Base-by-base conservation (phyloP, 192 early-diverging fungal species). In the Podochytrium sp. region DNA sequence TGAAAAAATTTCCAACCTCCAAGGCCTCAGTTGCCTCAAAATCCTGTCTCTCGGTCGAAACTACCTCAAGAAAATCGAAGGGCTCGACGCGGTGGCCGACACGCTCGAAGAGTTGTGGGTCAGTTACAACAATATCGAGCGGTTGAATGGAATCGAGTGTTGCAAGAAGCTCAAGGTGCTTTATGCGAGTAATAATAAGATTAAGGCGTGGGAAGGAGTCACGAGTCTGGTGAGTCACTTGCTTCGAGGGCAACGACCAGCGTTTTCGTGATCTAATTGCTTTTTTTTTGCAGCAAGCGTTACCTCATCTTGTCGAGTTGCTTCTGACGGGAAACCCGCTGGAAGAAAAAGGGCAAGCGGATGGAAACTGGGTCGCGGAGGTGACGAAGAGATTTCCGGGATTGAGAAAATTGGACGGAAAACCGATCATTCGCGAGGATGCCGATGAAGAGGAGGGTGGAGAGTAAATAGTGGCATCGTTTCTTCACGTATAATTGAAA, bases 161-260 rank as follows among this genome's bases (percentile, higher is more conserved):
- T 83, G 83, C 75, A 85, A 85, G 71, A 86, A 86, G 66, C 76
- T 86, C 55, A 86, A 86, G 41, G 83, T 86, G 14, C 41, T 86
- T 12, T 83, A 85, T 53, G 80, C 79, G 33, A 75, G 75, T 62
- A 86, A 86, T 76, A 86, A 86, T 72, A 86, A 85, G 69, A 75
- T 86, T 59, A 85, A 85, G 69, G 83, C 75, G 6, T 86, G 82
- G 85, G 79, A 79, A 18, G 84, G 74, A 16, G 37, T 85, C 1
- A 37, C 34, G 29, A 49, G 74, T 20, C 33, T 79, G 56, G 79
- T 82, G 43, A 47, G 10, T 47, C 43, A 16, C 12, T 47, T 20
- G n/a, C 10, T 47, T 47, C 43, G 43, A 47, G n/a, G 43, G 10
- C 43, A 47, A n/a, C n/a, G n/a, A n/a, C n/a, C n/a, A 20, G 43